These are phyloP conservation scores for Beauveria scarabaeidicola DNA, from an alignment of 2,329 filamentous ascomycete species.

Conservation along the genomic window DNA sequence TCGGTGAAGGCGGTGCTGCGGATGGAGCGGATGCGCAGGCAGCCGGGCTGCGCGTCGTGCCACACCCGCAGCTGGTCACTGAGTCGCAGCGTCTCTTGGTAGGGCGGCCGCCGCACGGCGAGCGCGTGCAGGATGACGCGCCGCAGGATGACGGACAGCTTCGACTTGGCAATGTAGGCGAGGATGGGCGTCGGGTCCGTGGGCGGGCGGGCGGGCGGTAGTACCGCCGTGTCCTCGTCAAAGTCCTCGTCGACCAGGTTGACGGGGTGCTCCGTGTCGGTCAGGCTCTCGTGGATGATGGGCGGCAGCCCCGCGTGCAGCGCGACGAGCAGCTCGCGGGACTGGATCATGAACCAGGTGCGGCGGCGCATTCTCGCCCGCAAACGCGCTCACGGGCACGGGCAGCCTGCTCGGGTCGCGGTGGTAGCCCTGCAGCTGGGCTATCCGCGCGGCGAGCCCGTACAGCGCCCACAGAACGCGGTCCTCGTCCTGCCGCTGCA, in stretches of 20 bases:
- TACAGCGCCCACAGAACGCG: conserved; percentile 40
- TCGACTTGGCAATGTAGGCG: conserved; percentile 35
- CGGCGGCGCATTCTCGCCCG: conserved; percentile 44
- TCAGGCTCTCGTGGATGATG: conserved; percentile 38
- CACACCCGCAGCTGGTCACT: conserved; percentile 32
- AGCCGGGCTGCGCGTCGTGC: conserved; percentile 27
- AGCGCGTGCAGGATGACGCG: conserved; percentile 34
- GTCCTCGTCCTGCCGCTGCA: conserved; percentile 33
- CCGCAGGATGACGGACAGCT: conserved; percentile 34
- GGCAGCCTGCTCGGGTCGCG: conserved; percentile 36
- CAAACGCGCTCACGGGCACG: conserved; percentile 35
- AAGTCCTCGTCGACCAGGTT: conserved; percentile 45
- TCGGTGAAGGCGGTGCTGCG: conserved; percentile 34
- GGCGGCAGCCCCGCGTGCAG: conserved; percentile 46
- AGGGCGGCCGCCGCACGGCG: conserved; percentile 28
- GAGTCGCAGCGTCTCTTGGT: conserved; percentile 26
- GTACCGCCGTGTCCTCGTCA: conserved; percentile 33
- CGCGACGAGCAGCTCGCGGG: conserved; percentile 40
- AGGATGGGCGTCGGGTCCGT: conserved; percentile 36
- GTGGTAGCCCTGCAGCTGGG: conserved; percentile 45
- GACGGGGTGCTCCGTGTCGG: conserved; percentile 36
- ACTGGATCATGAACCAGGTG: conserved; percentile 38
- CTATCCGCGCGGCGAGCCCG: conserved; percentile 37
- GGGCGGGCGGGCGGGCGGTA: conserved; percentile 34
- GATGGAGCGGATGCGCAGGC: conserved; percentile 34